phyloP scores from a whole-genome alignment of 139 green algal genomes.

The Volvox africanus region DNA sequence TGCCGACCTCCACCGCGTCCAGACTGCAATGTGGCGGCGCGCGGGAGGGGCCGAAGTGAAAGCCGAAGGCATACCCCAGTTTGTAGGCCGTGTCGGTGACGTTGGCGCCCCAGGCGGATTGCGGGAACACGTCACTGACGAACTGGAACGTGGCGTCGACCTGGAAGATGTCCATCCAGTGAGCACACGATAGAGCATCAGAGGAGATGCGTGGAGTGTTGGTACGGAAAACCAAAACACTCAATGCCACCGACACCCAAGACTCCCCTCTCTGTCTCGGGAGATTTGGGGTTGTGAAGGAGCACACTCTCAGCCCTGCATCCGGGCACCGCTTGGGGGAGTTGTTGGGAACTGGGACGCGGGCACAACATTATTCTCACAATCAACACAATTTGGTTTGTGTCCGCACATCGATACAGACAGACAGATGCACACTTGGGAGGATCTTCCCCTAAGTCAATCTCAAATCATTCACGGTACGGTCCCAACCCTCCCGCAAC shows the following conservation, averaged over 20 bases:
- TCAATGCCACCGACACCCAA: too few relatives aligned
- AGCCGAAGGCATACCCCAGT: slow-evolving; percentile 48
- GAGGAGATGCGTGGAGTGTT: background rate
- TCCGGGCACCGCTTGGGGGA: too few relatives aligned
- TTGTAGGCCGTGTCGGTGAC: slow-evolving; percentile 36
- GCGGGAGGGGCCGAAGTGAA: slow-evolving; percentile 44
- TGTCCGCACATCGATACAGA: background rate
- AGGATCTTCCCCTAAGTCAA: background rate
- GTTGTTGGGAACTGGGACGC: too few relatives aligned
- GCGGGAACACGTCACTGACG: slow-evolving; percentile 13
- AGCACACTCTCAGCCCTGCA: too few relatives aligned
- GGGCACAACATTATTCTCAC: background rate
- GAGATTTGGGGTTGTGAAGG: too few relatives aligned
- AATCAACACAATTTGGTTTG: background rate
- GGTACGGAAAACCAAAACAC: background rate
- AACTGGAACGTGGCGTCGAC: slow-evolving; percentile 52
- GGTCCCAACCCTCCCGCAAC: background rate
- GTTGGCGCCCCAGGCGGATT: slow-evolving; percentile 35
- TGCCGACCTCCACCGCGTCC: slow-evolving; percentile 49
- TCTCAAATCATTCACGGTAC: background rate
- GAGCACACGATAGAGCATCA: background rate
- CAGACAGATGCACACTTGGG: background rate
- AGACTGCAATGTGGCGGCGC: slow-evolving; percentile 36
- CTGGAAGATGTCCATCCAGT: background rate
- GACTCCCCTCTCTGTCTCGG: too few relatives aligned